phyloP scores from a whole-genome alignment of 768 basidiomycete species.

The Lyophyllum decastes region DNA sequence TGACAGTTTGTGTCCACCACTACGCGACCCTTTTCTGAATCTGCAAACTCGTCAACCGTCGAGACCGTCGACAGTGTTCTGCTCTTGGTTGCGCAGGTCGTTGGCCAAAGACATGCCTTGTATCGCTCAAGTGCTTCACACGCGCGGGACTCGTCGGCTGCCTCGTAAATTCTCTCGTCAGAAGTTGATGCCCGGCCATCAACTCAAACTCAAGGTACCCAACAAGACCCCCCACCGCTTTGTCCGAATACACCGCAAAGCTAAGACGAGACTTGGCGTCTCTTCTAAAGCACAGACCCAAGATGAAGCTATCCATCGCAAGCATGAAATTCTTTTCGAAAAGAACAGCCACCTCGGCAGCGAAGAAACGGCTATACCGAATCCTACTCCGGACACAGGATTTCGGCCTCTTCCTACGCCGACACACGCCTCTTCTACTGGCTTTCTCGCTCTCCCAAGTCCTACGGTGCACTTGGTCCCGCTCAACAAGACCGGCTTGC shows the following conservation, averaged over 20 bases:
- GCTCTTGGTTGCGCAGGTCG: constrained; percentile 13
- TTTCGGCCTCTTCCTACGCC: constrained; percentile 19
- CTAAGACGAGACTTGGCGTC: background rate
- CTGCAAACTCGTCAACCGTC: too few species aligned
- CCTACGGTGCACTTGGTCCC: constrained; percentile 17
- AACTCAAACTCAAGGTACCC: background rate
- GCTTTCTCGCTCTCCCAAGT: constrained; percentile 25
- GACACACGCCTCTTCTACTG: constrained; percentile 27
- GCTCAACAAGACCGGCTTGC: constrained; percentile 14
- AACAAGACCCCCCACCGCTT: constrained; percentile 17
- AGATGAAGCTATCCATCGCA: constrained; percentile 5
- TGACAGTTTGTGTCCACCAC: background rate
- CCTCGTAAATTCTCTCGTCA: constrained; percentile 12
- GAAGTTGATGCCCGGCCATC: constrained; percentile 1
- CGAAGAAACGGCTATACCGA: constrained; percentile 45
- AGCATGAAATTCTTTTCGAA: constrained; percentile 14
- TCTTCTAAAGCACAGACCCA: background rate
- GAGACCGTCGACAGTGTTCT: background rate
- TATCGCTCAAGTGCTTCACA: constrained; percentile 10
- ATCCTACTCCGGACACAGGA: constrained; percentile 50
- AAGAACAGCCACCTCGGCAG: constrained; percentile 22
- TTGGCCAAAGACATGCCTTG: background rate
- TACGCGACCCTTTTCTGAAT: background rate
- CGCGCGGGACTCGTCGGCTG: constrained; percentile 15
- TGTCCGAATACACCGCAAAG: constrained; percentile 15